phyloP scores from a whole-genome alignment of 371 early-diverging fungal genomes.

The Mortierella sp. region DNA sequence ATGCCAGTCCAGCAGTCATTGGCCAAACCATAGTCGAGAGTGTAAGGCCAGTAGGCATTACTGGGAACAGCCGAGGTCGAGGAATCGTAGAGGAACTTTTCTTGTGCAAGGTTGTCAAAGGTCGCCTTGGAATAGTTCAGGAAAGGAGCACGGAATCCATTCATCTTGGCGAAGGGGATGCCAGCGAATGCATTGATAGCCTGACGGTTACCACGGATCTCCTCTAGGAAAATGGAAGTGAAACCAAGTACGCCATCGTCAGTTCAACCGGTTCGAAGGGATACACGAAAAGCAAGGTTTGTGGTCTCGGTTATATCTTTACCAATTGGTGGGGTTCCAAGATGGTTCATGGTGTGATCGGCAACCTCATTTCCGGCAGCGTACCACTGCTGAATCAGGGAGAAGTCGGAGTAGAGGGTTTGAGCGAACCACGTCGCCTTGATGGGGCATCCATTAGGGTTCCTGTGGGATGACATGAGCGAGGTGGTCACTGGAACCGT shows the following conservation, averaged over 20 bases:
- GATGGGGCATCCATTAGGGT: constrained; percentile 76
- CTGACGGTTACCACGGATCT: constrained; percentile 66
- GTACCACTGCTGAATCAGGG: constrained; percentile 76
- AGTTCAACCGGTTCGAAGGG: no score
- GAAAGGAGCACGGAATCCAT: constrained; percentile 80
- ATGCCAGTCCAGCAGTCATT: constrained; percentile 77
- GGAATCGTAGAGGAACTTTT: constrained; percentile 76
- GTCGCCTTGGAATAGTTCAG: constrained; percentile 72
- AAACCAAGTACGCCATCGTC: constrained; percentile 8
- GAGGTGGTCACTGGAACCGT: constrained; percentile 38
- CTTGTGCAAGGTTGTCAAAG: constrained; percentile 61
- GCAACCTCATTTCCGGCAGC: constrained; percentile 79
- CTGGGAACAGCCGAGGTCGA: constrained; percentile 64
- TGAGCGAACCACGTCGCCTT: constrained; percentile 76
- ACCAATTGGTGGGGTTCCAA: constrained; percentile 57
- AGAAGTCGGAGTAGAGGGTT: constrained; percentile 73
- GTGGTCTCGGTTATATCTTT: constrained; percentile 8
- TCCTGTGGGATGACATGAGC: constrained; percentile 52
- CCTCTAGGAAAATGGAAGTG: constrained; percentile 52
- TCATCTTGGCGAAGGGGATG: constrained; percentile 72
- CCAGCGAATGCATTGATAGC: constrained; percentile 72
- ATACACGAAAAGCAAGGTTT: no score
- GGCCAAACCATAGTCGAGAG: constrained; percentile 76
- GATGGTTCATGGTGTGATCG: constrained; percentile 75
- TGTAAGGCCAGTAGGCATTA: constrained; percentile 80